Conservation (phyloP, 1,284 basidiomycete species). For the Trametes sp. region DNA sequence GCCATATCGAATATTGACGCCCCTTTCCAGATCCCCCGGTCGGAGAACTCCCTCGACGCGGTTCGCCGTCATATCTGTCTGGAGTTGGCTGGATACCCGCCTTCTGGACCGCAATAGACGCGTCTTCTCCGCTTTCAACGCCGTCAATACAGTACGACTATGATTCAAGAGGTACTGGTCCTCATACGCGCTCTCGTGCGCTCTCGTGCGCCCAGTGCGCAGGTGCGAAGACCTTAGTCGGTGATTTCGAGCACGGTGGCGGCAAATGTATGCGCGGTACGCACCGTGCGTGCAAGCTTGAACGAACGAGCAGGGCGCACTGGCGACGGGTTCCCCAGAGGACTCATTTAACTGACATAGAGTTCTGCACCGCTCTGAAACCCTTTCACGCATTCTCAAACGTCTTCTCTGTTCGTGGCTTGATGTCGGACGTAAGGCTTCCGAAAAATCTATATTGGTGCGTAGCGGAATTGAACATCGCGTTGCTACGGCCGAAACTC, state of each 20-base stretch:
- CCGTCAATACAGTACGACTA: neutral
- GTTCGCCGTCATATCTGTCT: neutral
- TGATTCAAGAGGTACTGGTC: neutral
- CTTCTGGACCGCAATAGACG: neutral
- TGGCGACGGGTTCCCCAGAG: no score
- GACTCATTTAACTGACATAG: neutral
- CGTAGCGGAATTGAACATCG: neutral
- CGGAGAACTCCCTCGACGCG: neutral
- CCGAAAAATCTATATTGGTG: neutral
- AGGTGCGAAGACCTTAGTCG: no score
- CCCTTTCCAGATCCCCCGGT: neutral
- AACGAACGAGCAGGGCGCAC: no score
- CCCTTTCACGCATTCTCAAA: neutral
- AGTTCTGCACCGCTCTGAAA: neutral
- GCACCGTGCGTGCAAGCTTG: no score
- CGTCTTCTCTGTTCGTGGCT: neutral
- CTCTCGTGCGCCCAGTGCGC: no score
- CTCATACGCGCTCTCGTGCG: no score
- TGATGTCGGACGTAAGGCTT: neutral
- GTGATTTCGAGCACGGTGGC: no score
- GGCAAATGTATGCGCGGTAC: no score
- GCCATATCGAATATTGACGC: constrained; percentile 4
- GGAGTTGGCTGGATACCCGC: neutral
- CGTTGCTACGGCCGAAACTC: neutral
- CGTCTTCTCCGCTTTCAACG: neutral